phyloP scores from a whole-genome alignment of 176 grass and related monocot genomes.

The Triticum timopheevii region DNA sequence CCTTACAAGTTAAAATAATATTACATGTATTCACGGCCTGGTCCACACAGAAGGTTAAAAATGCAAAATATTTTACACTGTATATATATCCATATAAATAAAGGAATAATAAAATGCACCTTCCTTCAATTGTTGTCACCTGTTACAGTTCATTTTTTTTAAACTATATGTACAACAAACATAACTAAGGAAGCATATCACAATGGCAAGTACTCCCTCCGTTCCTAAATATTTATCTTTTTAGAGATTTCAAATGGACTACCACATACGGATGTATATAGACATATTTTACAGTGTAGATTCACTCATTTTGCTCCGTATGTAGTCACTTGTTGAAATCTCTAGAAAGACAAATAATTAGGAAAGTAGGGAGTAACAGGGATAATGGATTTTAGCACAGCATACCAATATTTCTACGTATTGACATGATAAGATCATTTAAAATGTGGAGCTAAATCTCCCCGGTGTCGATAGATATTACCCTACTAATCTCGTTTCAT shows the following conservation, averaged over 20 bases:
- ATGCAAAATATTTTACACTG: neutral
- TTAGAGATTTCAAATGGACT: too few relatives aligned
- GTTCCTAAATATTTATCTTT: too few relatives aligned
- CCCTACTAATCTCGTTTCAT: neutral
- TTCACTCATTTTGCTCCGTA: too few relatives aligned
- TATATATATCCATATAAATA: neutral
- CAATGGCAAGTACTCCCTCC: neutral
- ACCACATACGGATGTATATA: too few relatives aligned
- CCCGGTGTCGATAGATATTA: neutral
- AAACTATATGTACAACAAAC: neutral
- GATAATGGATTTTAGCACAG: neutral
- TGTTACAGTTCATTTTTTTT: neutral
- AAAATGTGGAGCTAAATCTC: neutral
- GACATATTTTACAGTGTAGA: too few relatives aligned
- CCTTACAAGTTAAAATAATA: neutral
- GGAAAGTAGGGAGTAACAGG: neutral
- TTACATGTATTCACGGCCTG: neutral
- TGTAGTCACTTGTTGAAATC: too few relatives aligned
- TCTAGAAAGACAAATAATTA: too few relatives aligned
- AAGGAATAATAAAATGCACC: neutral
- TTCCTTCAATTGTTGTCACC: neutral
- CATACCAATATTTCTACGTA: neutral
- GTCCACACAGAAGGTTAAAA: neutral
- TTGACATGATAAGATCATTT: constrained; percentile 4
- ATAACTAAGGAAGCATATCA: neutral